phyloP scores from a whole-genome alignment of 345 rosid species.

The Ceriops tagal region DNA sequence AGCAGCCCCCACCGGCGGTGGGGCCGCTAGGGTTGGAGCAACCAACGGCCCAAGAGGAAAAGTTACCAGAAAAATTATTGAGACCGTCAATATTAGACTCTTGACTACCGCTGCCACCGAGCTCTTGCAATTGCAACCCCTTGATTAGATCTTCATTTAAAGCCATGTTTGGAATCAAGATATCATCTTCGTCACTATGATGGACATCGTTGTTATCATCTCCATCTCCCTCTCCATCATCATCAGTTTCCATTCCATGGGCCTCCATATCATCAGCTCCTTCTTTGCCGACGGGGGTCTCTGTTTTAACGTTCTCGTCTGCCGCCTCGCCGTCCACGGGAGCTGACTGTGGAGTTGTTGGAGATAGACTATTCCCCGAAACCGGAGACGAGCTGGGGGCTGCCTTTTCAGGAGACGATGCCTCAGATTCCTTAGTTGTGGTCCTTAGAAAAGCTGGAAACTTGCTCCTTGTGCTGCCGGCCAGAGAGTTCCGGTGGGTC shows the following conservation, averaged over 20 bases:
- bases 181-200: conserved; percentile 40
- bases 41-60: conserved; percentile 38
- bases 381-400: conserved; percentile 16
- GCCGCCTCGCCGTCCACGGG: conserved; percentile 30
- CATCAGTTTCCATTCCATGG: conserved; percentile 15
- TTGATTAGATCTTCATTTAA: conserved; percentile 50
- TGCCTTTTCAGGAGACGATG: conserved; percentile 4
- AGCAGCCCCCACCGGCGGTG: conserved; percentile 24
- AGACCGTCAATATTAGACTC: background rate
- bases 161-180: conserved; percentile 52
- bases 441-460: conserved; percentile 27
- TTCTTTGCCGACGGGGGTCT: background rate
- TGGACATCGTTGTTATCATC: conserved; percentile 12
- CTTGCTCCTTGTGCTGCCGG: conserved; percentile 77
- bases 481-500: conserved; percentile 85
- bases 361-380: conserved; percentile 44
- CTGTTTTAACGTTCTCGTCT: conserved; percentile 8
- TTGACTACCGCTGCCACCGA: conserved; percentile 7
- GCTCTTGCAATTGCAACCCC: conserved; percentile 30
- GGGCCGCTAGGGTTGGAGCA: conserved; percentile 17
- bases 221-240: conserved; percentile 7
- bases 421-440: conserved; percentile 10
- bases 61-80: conserved; percentile 23
- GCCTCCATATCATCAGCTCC: background rate
- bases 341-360: conserved; percentile 43